phyloP scores from a whole-genome alignment of 495 filamentous ascomycete genomes.

The Choiromyces venosus region DNA sequence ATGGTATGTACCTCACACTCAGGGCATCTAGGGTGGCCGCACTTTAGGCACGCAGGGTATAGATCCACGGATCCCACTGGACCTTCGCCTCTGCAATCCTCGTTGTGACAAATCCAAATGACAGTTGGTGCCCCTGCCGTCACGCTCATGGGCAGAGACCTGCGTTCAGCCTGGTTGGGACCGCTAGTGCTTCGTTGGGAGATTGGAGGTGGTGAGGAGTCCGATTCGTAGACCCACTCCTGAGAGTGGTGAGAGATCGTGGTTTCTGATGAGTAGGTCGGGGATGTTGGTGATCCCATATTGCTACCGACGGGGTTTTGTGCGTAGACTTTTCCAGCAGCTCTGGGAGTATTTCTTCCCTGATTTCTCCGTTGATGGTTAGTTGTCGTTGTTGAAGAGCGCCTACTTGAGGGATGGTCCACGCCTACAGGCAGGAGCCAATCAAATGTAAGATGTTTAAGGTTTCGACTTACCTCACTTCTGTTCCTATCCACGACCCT shows the following conservation, averaged over 20 bases:
- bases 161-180: background rate
- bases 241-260: background rate
- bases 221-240: background rate
- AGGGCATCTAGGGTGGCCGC: background rate
- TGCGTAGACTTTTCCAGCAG: background rate
- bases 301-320: background rate
- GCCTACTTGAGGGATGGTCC: background rate
- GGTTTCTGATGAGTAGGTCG: background rate
- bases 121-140: fast-evolving
- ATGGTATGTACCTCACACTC: background rate
- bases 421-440: background rate
- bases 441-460: background rate
- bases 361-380: background rate
- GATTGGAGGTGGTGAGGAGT: background rate
- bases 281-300: background rate
- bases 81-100: background rate
- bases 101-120: background rate
- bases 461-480: background rate
- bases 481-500: too few species aligned
- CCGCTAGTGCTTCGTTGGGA: background rate
- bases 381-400: background rate
- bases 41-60: background rate
- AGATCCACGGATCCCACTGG: background rate
- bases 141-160: background rate
- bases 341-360: background rate